Conservation (phyloP, 345 rosid species). For the Capsella bursapastoris region DNA sequence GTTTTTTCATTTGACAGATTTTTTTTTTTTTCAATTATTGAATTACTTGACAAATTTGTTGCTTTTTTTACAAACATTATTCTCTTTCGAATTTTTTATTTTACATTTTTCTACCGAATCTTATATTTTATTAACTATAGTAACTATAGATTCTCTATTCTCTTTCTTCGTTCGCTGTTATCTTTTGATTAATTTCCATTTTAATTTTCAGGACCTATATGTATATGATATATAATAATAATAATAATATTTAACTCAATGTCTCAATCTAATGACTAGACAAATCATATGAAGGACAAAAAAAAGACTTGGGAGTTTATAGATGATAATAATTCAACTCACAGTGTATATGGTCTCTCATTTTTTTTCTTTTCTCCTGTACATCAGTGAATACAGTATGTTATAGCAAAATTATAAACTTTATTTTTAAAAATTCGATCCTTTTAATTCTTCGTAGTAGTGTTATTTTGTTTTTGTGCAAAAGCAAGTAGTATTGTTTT, state of each 20-base stretch:
- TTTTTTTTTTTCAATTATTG: neutral
- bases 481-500: too few relatives aligned
- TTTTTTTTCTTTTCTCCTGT: too few relatives aligned
- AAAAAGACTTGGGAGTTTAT: neutral
- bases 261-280: conserved; percentile 8
- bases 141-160: conserved; percentile 24
- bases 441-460: too few relatives aligned
- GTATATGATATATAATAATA: too few relatives aligned
- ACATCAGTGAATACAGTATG: too few relatives aligned
- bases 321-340: neutral
- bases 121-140: conserved; percentile 8
- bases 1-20: conserved; percentile 7
- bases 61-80: neutral
- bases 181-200: neutral
- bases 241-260: neutral
- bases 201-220: conserved; percentile 18
- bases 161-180: conserved; percentile 10
- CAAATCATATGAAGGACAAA: too few relatives aligned
- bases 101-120: conserved; percentile 28
- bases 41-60: neutral
- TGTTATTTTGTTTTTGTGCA: too few relatives aligned
- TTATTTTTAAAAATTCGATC: too few relatives aligned
- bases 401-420: too few relatives aligned
- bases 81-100: conserved; percentile 17
- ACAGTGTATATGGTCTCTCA: too few relatives aligned